Evolutionary conservation across 2,329 filamentous ascomycete genomes (phyloP), one percentile per base, ranked within the genome.

Genomic region (Paramyrothecium sp.): DNA sequence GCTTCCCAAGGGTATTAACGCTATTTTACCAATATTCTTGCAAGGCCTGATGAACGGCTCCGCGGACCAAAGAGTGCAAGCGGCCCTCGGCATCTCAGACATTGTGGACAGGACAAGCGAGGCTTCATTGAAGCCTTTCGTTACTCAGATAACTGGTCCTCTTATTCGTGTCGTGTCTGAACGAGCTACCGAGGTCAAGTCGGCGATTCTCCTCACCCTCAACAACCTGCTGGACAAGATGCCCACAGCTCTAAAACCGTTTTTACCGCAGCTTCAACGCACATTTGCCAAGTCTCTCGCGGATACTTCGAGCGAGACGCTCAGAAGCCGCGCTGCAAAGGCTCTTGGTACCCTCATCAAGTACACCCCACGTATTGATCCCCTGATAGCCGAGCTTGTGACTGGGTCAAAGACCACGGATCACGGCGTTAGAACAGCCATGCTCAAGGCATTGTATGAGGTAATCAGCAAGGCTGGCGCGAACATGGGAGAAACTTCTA

Each of bases 171-270:
- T 98, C 21, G 93, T 99, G 19, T 97, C 95, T 5, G 95, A 99
- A 73, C 88, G 94, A 61, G 97, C 95, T 3, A 92, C 92, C 2
- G 96, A 99, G 54, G 92, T 99, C 74, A 98, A 97, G 78, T 89
- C 91, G 59, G 95, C 95, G 47, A 97, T 99, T 71, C 81, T 99
- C 60, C 83, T 96, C 55, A 97, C 95, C 0, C 85, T 99, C 63
- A 98, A 97, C 78, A 97, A 96, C 65, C 79, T 99, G 30, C 81
- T 99, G 41, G 92, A 97, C 75, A 99, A 98, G 83, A 98, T 99
- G 73, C 95, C 95, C 1, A 86, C 90, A 11, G 94, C 96, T 65
- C 83, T 99, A 60, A 97, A 98, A 76, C 95, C 95, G 3, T 99
- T 99, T 84, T 77, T 99, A 70, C 95, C 95, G 11, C 95, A 99